Percentiles rank a stretch among this genome's conserved stretches.
Evolutionary conservation across 345 rosid genomes (phyloP).

Genomic region (Heritiera fomes): DNA sequence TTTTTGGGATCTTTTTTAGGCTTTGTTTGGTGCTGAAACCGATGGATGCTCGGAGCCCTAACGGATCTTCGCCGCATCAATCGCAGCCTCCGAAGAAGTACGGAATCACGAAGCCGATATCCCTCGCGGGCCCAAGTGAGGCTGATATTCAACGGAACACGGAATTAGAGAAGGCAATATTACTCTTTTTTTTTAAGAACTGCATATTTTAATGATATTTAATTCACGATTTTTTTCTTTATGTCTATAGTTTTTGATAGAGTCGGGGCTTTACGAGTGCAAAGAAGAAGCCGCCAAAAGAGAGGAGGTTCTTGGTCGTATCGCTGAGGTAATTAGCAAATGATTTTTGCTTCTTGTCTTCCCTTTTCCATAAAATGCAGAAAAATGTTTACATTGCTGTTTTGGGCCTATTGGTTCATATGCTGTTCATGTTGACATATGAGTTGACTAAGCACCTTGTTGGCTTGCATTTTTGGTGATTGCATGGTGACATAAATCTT

Average conservation of each 20-base stretch:
- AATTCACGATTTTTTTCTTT: conserved; percentile 1
- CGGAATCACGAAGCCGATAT: conserved; percentile 83
- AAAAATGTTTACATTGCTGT: not conserved
- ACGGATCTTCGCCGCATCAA: conserved; percentile 33
- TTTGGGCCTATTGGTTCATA: not conserved
- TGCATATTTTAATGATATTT: conserved; percentile 15
- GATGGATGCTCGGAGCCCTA: conserved; percentile 47
- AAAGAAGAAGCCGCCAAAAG: conserved; percentile 73
- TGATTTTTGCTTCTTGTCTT: not conserved
- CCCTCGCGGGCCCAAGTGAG: conserved; percentile 72
- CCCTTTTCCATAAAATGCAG: not conserved
- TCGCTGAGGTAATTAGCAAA: conserved; percentile 51
- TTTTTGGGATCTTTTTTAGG: not conserved
- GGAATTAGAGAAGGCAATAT: conserved; percentile 67
- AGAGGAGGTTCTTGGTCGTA: conserved; percentile 63
- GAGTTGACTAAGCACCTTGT: not conserved
- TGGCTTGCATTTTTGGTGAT: not conserved
- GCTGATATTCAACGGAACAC: conserved; percentile 63
- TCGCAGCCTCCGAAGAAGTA: conserved; percentile 37
- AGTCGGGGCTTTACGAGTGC: conserved; percentile 72
- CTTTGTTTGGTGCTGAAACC: conserved; percentile 30
- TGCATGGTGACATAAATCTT: not conserved
- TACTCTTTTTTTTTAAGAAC: not conserved
- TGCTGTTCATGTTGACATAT: not conserved
- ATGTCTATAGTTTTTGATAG: conserved; percentile 54